These are phyloP conservation scores for Sutorius eximius DNA, from an alignment of 1,284 basidiomycete genomes.

Conservation along the genomic window DNA sequence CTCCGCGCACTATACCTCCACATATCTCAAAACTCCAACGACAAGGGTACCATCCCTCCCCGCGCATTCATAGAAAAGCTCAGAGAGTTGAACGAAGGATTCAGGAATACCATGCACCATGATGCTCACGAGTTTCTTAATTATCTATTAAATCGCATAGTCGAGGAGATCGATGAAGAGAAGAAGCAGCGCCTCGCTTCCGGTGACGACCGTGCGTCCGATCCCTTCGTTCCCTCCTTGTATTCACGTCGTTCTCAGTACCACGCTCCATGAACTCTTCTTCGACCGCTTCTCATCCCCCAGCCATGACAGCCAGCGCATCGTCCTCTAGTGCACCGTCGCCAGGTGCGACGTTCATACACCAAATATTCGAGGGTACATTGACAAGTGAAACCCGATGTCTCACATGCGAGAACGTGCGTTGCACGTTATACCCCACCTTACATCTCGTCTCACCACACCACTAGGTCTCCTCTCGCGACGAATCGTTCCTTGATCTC, in stretches of 20 bases:
- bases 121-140: slow-evolving; percentile 98
- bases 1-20: slow-evolving; percentile 87
- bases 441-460: slow-evolving; percentile 11
- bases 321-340: slow-evolving; percentile 46
- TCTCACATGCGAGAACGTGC: slow-evolving; percentile 91
- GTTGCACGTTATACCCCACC: slow-evolving; percentile 23
- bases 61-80: slow-evolving; percentile 89
- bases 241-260: slow-evolving; percentile 39
- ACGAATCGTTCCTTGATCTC: slow-evolving; percentile 94
- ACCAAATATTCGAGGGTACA: slow-evolving; percentile 89
- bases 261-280: slow-evolving; percentile 58
- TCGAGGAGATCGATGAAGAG: slow-evolving; percentile 88
- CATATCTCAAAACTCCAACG: slow-evolving; percentile 71
- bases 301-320: slow-evolving; percentile 39
- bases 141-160: slow-evolving; percentile 89
- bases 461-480: slow-evolving; percentile 84
- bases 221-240: background rate
- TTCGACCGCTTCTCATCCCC: slow-evolving; percentile 42
- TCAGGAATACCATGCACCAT: slow-evolving; percentile 86
- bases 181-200: slow-evolving; percentile 46
- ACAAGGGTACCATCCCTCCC: slow-evolving; percentile 85
- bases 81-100: slow-evolving; percentile 84
- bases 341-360: slow-evolving; percentile 75
- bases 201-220: slow-evolving; percentile 28
- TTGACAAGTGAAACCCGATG: slow-evolving; percentile 97